Percentiles rank a stretch among this genome's conserved stretches.
Evolutionary conservation across 2,329 filamentous ascomycete species (phyloP).

Genomic region (Amauroascus verrucosus): DNA sequence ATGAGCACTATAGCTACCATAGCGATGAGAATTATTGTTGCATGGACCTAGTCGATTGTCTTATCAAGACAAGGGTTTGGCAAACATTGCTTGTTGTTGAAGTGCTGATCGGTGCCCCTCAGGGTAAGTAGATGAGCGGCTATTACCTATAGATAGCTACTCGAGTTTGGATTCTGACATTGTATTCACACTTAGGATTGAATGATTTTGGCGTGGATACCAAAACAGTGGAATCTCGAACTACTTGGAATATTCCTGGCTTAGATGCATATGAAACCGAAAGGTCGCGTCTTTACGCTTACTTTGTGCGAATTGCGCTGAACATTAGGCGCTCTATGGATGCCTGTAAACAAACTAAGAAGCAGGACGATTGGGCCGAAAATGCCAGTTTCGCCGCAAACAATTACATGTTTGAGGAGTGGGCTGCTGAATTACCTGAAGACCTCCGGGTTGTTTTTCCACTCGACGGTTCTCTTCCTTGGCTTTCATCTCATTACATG

Average conservation of each 20-base stretch:
- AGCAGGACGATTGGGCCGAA: constrained; percentile 72
- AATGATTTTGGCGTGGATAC: constrained; percentile 66
- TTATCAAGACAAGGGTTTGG: constrained; percentile 79
- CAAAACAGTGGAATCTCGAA: constrained; percentile 64
- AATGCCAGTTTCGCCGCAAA: constrained; percentile 74
- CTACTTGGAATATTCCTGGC: constrained; percentile 54
- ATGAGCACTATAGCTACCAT: constrained; percentile 77
- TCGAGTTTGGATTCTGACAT: background rate
- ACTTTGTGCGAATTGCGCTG: constrained; percentile 65
- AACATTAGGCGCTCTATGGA: constrained; percentile 70
- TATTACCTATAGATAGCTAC: background rate
- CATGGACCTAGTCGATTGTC: constrained; percentile 61
- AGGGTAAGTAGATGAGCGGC: constrained; percentile 50
- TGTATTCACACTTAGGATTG: constrained; percentile 45
- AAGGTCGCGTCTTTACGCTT: constrained; percentile 73
- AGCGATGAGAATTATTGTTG: constrained; percentile 60
- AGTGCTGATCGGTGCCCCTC: constrained; percentile 84
- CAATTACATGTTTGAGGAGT: constrained; percentile 65
- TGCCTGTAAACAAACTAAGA: constrained; percentile 62
- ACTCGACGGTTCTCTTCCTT: constrained; percentile 66
- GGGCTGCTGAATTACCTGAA: constrained; percentile 64
- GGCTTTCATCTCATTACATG: constrained; percentile 75
- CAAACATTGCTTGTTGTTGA: constrained; percentile 78
- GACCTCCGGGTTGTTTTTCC: constrained; percentile 73
- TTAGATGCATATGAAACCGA: constrained; percentile 65